Evolutionary conservation across 495 filamentous ascomycete genomes (phyloP).

Genomic region (Aspergillus conjunctus): DNA sequence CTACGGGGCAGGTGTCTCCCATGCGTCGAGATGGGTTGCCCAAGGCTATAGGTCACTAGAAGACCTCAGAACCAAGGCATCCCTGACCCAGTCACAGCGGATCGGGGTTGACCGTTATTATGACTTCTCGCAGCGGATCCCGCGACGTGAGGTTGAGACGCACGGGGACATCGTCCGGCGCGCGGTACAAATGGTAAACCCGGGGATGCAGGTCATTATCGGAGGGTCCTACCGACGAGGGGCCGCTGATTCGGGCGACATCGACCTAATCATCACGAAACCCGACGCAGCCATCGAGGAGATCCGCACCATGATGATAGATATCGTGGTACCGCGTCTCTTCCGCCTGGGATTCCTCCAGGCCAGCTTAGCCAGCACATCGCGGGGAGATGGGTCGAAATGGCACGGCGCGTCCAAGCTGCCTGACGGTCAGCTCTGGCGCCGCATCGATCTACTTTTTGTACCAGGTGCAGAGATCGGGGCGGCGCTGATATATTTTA

Average conservation of each 20-base stretch:
- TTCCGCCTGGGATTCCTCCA: conserved; percentile 63
- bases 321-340: conserved; percentile 64
- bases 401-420: conserved; percentile 88
- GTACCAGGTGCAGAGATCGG: conserved; percentile 82
- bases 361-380: conserved; percentile 50
- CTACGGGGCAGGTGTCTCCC: conserved; percentile 73
- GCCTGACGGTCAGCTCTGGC: conserved; percentile 61
- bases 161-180: conserved; percentile 69
- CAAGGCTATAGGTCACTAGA: conserved; percentile 74
- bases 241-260: conserved; percentile 70
- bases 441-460: conserved; percentile 83
- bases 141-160: conserved; percentile 71
- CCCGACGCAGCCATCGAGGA: conserved; percentile 53
- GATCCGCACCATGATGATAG: conserved; percentile 66
- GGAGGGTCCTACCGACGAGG: conserved; percentile 89
- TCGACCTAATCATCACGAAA: conserved; percentile 86
- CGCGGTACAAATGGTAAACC: conserved; percentile 63
- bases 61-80: conserved; percentile 65
- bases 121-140: conserved; percentile 83
- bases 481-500: conserved; percentile 92
- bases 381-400: conserved; percentile 59
- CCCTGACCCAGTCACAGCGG: conserved; percentile 71
- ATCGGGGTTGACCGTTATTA: conserved; percentile 81
- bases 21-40: conserved; percentile 77
- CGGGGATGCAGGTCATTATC: conserved; percentile 66